phyloP scores from a whole-genome alignment of 1,139 yeast genomes.

The Arxiozyma heterogenica region DNA sequence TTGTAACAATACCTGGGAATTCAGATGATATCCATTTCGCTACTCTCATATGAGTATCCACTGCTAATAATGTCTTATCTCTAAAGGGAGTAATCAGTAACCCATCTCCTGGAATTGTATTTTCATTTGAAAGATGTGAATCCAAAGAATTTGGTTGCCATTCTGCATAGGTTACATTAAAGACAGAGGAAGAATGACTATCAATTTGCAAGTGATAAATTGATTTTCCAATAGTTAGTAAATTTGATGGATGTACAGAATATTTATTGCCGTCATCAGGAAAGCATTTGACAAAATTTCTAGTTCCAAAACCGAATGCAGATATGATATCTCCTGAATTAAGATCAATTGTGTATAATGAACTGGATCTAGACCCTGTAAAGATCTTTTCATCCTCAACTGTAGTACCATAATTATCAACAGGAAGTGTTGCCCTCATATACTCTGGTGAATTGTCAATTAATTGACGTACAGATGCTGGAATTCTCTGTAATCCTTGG shows the following conservation, averaged over 20 bases:
- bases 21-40: constrained; percentile 67
- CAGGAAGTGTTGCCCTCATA: constrained; percentile 33
- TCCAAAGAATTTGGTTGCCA: constrained; percentile 95
- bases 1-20: constrained; percentile 27
- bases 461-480: constrained; percentile 70
- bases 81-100: constrained; percentile 77
- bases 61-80: constrained; percentile 60
- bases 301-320: constrained; percentile 48
- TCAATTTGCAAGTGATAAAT: constrained; percentile 54
- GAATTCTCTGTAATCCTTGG: constrained; percentile 68
- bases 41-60: constrained; percentile 53
- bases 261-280: constrained; percentile 16
- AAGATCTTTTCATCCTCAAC: constrained; percentile 78
- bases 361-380: constrained; percentile 75
- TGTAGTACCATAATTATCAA: constrained; percentile 31
- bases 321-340: constrained; percentile 68
- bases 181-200: constrained; percentile 57
- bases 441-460: constrained; percentile 80
- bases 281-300: constrained; percentile 13
- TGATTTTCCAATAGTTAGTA: constrained; percentile 33
- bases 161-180: constrained; percentile 81
- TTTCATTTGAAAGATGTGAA: constrained; percentile 46
- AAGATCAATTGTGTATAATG: constrained; percentile 66
- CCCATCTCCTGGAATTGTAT: constrained; percentile 55
- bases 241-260: constrained; percentile 8